Conservation (phyloP, 2,329 filamentous ascomycete genomes). For the Coniochaeta pulveracea region DNA sequence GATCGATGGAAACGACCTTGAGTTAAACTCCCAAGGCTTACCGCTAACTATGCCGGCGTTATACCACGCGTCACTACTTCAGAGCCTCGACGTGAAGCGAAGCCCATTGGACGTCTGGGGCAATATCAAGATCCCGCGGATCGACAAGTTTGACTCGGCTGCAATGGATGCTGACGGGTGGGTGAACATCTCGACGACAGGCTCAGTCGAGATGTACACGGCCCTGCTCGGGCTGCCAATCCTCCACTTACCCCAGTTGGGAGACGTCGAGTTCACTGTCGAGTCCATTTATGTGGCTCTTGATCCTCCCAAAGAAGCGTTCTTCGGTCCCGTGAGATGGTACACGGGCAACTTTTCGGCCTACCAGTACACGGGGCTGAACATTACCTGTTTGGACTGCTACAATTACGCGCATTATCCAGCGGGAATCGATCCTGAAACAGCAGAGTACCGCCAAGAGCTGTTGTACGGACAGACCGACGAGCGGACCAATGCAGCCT, state of each 20-base stretch:
- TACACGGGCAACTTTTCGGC: not conserved
- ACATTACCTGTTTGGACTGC: not conserved
- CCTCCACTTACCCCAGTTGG: not conserved
- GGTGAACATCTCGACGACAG: not conserved
- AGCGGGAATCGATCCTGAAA: not conserved
- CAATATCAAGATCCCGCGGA: conserved; percentile 2
- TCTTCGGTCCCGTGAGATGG: not conserved
- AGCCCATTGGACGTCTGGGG: not conserved
- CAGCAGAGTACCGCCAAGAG: not conserved
- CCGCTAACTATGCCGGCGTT: conserved; percentile 2
- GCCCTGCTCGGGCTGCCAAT: conserved; percentile 1
- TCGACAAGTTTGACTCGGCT: conserved; percentile 1
- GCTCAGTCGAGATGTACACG: not conserved
- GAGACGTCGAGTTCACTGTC: conserved; percentile 1
- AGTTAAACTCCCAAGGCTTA: not conserved
- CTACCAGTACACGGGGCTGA: not conserved
- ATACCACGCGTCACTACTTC: not conserved
- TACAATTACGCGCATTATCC: not conserved
- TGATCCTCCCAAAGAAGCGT: not conserved
- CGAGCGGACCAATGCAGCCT: not conserved
- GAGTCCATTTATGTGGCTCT: conserved; percentile 3
- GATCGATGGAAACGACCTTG: not conserved
- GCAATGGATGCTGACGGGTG: conserved; percentile 1
- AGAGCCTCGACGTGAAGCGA: not conserved
- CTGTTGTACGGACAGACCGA: not conserved